Base-by-base conservation (phyloP, 768 basidiomycete species). In the Suillus spraguei region DNA sequence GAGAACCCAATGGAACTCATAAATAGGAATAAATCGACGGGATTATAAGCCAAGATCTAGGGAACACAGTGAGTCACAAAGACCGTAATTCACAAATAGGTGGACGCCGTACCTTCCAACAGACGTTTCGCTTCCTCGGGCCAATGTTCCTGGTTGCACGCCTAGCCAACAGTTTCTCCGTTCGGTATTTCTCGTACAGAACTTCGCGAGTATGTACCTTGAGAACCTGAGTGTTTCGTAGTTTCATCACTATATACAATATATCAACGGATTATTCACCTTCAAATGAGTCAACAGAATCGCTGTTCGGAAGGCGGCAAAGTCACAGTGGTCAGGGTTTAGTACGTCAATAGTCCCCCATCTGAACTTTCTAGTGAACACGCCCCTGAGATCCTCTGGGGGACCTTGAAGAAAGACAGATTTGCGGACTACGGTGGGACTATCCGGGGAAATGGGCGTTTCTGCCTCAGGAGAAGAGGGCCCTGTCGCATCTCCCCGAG, bases 291-390 rank as follows among this genome's bases (percentile, higher is more conserved):
- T 93, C 22, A 91, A 90, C 63, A 97, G 76, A 60, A 96, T 85
- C 59, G 91, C 89, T 16, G 92, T 94, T 66, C 92, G 85, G 74
- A 97, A 78, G 65, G 91, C 88, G 44, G 90, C 84, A 73, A 94
- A 95, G 76, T 97, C 95, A 68, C 92, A 95, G 67, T 97, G 94
- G 35, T 81, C 82, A 60, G 94, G 92, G 75, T 93, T 82, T 56
- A 95, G 84, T 61, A 95, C 93, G 74, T 95, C 91, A 64, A 96
- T 83, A 52, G 84, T 90, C 41, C 95, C 95, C 95, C 95, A 97
- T 68, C 93, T 79, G 74, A 90, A 96, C 71, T 85, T 87, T 66
- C 94, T 80, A 39, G 85, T 80, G 72, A 94, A 94, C 61, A 90
- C 81, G 56, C 92, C 91, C 76, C 83, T 85, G 71, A 93, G 76